Percentiles rank a stretch among this genome's conserved stretches.
These are phyloP conservation scores for Parastagonospora avenae DNA, from an alignment of 2,329 filamentous ascomycete genomes.

Conservation along the genomic window DNA sequence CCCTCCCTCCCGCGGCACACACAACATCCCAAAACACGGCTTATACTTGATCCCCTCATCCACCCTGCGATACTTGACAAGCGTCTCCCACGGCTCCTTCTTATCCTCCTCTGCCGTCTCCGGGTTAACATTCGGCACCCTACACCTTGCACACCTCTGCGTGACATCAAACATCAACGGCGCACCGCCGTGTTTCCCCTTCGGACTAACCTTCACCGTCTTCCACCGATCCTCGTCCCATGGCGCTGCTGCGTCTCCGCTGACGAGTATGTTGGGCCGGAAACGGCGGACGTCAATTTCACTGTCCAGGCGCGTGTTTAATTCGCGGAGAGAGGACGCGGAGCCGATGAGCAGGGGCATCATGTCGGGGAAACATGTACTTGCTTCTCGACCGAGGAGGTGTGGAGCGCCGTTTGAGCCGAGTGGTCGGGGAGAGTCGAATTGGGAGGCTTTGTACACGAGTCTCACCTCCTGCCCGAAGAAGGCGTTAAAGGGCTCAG, in stretches of 20 bases:
- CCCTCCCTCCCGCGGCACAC: slow-evolving; percentile 64
- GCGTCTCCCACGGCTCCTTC: slow-evolving; percentile 65
- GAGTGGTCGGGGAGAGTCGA: slow-evolving; percentile 56
- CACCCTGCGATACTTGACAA: slow-evolving; percentile 65
- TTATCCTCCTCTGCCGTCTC: slow-evolving; percentile 64
- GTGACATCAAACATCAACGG: slow-evolving; percentile 61
- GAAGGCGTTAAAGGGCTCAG: slow-evolving; percentile 60
- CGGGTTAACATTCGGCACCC: slow-evolving; percentile 69
- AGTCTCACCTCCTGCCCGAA: slow-evolving; percentile 61
- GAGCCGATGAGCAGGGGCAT: slow-evolving; percentile 62
- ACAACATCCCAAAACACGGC: slow-evolving; percentile 71
- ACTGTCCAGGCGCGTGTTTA: slow-evolving; percentile 63
- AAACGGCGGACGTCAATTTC: slow-evolving; percentile 63
- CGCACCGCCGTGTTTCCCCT: slow-evolving; percentile 6
- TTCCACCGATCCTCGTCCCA: slow-evolving; percentile 71
- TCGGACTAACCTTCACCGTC: slow-evolving; percentile 53
- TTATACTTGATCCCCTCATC: slow-evolving; percentile 67
- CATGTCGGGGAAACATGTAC: slow-evolving; percentile 65
- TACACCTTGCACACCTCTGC: slow-evolving; percentile 64
- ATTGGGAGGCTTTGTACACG: slow-evolving; percentile 64
- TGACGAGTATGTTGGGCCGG: slow-evolving; percentile 66
- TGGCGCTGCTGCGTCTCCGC: slow-evolving; percentile 53
- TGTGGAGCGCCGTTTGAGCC: slow-evolving; percentile 61
- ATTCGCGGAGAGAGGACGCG: slow-evolving; percentile 61
- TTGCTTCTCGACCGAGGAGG: slow-evolving; percentile 59